Evolutionary conservation across 2,329 filamentous ascomycete genomes (phyloP).

Genomic region (Fusarium continuum): DNA sequence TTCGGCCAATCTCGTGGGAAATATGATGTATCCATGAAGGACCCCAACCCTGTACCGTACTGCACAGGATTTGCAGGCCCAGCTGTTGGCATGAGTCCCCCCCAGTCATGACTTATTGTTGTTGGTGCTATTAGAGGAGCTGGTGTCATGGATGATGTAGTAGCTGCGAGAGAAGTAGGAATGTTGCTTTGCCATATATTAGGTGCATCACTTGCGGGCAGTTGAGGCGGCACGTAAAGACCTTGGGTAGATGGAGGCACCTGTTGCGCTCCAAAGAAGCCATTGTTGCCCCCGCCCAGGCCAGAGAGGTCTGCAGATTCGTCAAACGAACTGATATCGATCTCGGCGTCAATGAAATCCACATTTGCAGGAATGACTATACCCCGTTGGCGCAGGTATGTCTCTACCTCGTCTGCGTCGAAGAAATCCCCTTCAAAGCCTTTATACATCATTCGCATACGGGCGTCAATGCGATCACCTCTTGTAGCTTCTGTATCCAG

Average conservation of each 20-base stretch:
- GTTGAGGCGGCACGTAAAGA: constrained; percentile 6
- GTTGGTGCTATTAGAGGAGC: constrained; percentile 6
- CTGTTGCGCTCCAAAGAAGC: constrained; percentile 24
- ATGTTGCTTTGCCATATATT: constrained; percentile 26
- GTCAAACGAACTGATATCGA: constrained; percentile 57
- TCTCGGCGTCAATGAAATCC: constrained; percentile 68
- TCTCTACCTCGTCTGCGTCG: constrained; percentile 79
- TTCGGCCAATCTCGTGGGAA: constrained; percentile 31
- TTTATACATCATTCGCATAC: constrained; percentile 63
- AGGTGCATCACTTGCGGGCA: background rate
- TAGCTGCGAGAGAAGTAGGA: constrained; percentile 15
- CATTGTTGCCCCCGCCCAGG: background rate
- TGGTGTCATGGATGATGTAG: constrained; percentile 12
- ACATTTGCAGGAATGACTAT: constrained; percentile 68
- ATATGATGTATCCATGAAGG: constrained; percentile 23
- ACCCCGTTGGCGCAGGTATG: constrained; percentile 72
- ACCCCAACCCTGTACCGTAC: constrained; percentile 7
- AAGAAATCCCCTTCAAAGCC: constrained; percentile 80
- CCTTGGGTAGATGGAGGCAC: constrained; percentile 1
- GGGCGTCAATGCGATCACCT: constrained; percentile 55
- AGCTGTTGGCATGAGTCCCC: constrained; percentile 8
- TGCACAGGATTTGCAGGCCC: constrained; percentile 4
- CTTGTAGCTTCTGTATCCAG: constrained; percentile 50
- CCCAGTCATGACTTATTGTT: constrained; percentile 12
- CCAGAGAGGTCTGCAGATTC: constrained; percentile 12